Evolutionary conservation across 352 stramenopile species (phyloP).

Genomic region (Globisporangium middletonii): DNA sequence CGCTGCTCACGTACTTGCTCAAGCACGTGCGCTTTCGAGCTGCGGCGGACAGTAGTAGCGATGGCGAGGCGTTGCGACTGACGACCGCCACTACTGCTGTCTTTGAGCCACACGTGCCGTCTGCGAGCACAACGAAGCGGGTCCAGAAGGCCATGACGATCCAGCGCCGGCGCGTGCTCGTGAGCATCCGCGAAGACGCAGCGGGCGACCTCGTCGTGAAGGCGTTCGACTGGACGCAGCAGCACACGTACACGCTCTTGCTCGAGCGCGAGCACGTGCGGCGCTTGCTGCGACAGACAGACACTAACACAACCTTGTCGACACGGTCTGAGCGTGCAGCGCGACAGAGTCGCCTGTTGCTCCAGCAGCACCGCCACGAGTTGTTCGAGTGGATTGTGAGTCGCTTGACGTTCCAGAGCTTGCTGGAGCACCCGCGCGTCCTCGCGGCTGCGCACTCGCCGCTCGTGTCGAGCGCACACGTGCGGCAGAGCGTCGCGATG

Average conservation of each 20-base stretch:
- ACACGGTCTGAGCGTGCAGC: constrained; percentile 2
- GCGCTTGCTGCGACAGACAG: constrained; percentile 20
- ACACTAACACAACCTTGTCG: neutral
- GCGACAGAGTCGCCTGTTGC: constrained; percentile 15
- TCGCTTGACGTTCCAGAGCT: constrained; percentile 49
- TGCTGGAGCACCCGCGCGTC: constrained; percentile 49
- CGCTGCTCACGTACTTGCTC: constrained; percentile 38
- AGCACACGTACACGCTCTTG: constrained; percentile 32
- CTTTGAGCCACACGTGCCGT: constrained; percentile 4
- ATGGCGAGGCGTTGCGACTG: neutral
- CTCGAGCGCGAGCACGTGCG: constrained; percentile 48
- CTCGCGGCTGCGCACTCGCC: constrained; percentile 30
- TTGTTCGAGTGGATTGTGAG: constrained; percentile 51
- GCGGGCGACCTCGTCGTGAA: constrained; percentile 38
- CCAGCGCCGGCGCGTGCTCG: constrained; percentile 34
- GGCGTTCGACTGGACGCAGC: constrained; percentile 34
- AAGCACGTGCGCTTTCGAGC: constrained; percentile 28
- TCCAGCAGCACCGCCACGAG: constrained; percentile 29
- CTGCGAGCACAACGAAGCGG: neutral
- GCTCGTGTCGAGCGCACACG: constrained; percentile 30
- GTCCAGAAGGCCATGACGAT: constrained; percentile 29
- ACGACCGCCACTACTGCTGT: neutral
- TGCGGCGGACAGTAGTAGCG: neutral
- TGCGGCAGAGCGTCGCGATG: constrained; percentile 43
- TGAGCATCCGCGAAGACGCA: constrained; percentile 33